These are phyloP conservation scores for Phlyctochytrium arcticum DNA, from an alignment of 192 early-diverging fungal genomes.

Conservation along the genomic window DNA sequence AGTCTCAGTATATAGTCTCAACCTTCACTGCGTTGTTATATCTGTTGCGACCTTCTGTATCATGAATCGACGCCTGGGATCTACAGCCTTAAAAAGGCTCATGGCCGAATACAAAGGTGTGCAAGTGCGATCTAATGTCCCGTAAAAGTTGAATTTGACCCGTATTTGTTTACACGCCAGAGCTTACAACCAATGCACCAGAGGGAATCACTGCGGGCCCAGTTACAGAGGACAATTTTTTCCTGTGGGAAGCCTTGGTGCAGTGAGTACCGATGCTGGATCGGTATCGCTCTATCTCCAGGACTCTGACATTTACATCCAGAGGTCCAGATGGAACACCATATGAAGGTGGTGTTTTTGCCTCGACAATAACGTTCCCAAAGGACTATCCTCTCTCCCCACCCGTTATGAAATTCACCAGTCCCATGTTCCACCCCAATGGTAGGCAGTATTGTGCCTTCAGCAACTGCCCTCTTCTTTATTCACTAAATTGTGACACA, in stretches of 20 bases:
- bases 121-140: neutral
- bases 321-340: slow-evolving; percentile 90
- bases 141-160: neutral
- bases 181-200: slow-evolving; percentile 83
- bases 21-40: no score
- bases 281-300: neutral
- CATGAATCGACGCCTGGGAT: slow-evolving; percentile 49
- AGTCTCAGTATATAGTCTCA: no score
- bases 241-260: slow-evolving; percentile 85
- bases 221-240: slow-evolving; percentile 75
- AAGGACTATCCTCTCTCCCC: slow-evolving; percentile 94
- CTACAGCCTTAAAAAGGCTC: slow-evolving; percentile 80
- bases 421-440: slow-evolving; percentile 93
- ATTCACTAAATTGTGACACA: neutral
- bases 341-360: slow-evolving; percentile 93
- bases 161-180: slow-evolving; percentile 38
- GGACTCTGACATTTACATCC: neutral
- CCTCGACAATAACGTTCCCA: slow-evolving; percentile 82
- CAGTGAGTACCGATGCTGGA: slow-evolving; percentile 46
- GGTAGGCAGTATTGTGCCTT: slow-evolving; percentile 26
- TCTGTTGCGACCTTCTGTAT: no score
- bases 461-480: neutral
- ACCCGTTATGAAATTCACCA: slow-evolving; percentile 94
- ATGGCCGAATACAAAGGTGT: slow-evolving; percentile 90
- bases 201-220: slow-evolving; percentile 84